Conservation (phyloP, 169 alveolate species). For the Cryptosporidium andersoni region DNA sequence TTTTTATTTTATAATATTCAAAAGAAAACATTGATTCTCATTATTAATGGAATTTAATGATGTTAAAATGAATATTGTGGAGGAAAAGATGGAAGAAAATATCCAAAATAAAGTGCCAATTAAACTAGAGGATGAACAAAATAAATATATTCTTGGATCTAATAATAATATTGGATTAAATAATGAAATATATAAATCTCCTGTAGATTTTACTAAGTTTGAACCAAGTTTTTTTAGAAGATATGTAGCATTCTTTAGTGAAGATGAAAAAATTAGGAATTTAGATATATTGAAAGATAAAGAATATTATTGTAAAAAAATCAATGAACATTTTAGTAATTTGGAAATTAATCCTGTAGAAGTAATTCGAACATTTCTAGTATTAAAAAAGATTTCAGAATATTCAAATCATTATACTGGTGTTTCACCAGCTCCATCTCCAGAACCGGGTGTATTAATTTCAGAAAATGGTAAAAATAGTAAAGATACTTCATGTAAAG, state of each 20-base stretch:
- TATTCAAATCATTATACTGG: conserved; percentile 37
- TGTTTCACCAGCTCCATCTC: conserved; percentile 70
- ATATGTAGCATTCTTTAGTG: conserved; percentile 29
- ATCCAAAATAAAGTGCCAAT: neutral
- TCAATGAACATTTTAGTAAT: conserved; percentile 56
- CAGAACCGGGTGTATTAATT: conserved; percentile 36
- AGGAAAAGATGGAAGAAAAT: neutral
- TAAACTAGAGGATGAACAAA: conserved; percentile 3
- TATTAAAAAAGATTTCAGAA: conserved; percentile 54
- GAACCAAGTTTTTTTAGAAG: conserved; percentile 58
- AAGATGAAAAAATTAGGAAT: conserved; percentile 19
- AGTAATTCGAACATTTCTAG: conserved; percentile 65
- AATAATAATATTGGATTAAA: neutral
- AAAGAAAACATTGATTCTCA: no score
- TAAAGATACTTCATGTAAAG: conserved; percentile 41
- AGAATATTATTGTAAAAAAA: conserved; percentile 8
- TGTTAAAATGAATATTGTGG: no score
- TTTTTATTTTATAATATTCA: no score
- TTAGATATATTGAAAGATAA: conserved; percentile 51
- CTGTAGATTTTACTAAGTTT: conserved; percentile 56
- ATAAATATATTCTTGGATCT: neutral
- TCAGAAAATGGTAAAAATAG: conserved; percentile 36
- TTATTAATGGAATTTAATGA: no score
- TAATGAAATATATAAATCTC: conserved; percentile 6
- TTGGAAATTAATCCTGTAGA: conserved; percentile 67